phyloP scores from a whole-genome alignment of 345 rosid genomes.

The Stellera chamaejasme region DNA sequence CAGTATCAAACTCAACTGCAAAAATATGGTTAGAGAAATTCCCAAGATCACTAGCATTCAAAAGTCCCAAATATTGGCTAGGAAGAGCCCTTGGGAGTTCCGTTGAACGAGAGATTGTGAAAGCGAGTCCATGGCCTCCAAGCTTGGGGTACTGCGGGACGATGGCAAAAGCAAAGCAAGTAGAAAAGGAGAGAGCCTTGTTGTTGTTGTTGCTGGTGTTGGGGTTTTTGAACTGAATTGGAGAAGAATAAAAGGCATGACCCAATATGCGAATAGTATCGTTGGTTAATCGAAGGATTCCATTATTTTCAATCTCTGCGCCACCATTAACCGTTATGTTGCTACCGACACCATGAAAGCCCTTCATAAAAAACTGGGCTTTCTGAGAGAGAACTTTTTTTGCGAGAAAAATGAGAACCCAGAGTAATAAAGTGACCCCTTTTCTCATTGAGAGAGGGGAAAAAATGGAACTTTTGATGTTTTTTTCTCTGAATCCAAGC shows the following conservation, averaged over 20 bases:
- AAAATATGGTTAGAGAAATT: slow-evolving; percentile 51
- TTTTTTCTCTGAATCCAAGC: neutral
- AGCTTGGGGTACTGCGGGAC: slow-evolving; percentile 51
- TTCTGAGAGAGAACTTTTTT: slow-evolving; percentile 24
- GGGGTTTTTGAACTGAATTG: slow-evolving; percentile 44
- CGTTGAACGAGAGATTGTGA: slow-evolving; percentile 48
- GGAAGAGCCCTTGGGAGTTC: slow-evolving; percentile 44
- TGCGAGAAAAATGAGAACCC: slow-evolving; percentile 20
- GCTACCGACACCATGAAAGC: slow-evolving; percentile 29
- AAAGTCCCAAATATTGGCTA: slow-evolving; percentile 55
- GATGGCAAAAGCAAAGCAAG: slow-evolving; percentile 73
- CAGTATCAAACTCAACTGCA: slow-evolving; percentile 88
- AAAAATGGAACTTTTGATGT: neutral
- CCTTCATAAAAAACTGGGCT: slow-evolving; percentile 33
- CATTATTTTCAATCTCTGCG: slow-evolving; percentile 40
- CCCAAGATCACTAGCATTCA: slow-evolving; percentile 39
- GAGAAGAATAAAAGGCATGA: slow-evolving; percentile 75
- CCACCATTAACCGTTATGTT: slow-evolving; percentile 40
- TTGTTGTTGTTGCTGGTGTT: slow-evolving; percentile 12
- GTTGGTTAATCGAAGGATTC: slow-evolving; percentile 56
- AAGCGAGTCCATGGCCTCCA: slow-evolving; percentile 86
- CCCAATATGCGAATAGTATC: slow-evolving; percentile 42
- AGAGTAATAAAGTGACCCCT: slow-evolving; percentile 13
- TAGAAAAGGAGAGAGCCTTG: slow-evolving; percentile 58
- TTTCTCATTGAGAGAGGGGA: slow-evolving; percentile 20